A percentile compares a stretch with the other conserved stretches of the same genome.
phyloP scores from a whole-genome alignment of 2,329 filamentous ascomycete genomes.

The Diaporthe ampelina region DNA sequence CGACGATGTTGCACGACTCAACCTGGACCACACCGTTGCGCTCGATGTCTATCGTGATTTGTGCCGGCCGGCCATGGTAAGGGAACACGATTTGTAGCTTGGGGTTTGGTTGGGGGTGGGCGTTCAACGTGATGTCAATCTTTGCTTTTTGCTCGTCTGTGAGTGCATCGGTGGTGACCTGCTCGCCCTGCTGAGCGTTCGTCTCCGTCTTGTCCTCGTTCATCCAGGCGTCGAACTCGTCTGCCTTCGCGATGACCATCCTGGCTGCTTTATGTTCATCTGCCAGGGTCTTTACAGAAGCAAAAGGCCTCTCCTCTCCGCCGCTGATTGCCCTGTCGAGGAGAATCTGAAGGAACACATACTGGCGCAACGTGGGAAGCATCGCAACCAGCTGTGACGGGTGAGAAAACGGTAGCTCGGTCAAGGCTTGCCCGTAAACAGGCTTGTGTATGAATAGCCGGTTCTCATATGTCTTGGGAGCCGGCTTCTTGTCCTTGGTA shows the following conservation, averaged over 20 bases:
- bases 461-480: slow-evolving; percentile 64
- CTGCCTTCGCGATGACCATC: slow-evolving; percentile 38
- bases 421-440: slow-evolving; percentile 77
- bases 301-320: slow-evolving; percentile 46
- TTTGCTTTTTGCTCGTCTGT: slow-evolving; percentile 44
- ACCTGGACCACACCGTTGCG: slow-evolving; percentile 72
- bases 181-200: slow-evolving; percentile 33
- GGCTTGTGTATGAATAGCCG: slow-evolving; percentile 79
- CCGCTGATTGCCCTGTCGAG: slow-evolving; percentile 72
- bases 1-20: slow-evolving; percentile 68
- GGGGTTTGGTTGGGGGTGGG: slow-evolving; percentile 58
- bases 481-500: slow-evolving; percentile 48
- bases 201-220: slow-evolving; percentile 43
- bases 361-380: slow-evolving; percentile 82
- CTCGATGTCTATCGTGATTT: slow-evolving; percentile 70
- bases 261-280: slow-evolving; percentile 36
- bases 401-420: slow-evolving; percentile 81
- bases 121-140: slow-evolving; percentile 68
- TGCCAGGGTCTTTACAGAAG: slow-evolving; percentile 40
- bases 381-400: slow-evolving; percentile 81
- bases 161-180: slow-evolving; percentile 39
- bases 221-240: slow-evolving; percentile 41
- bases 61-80: slow-evolving; percentile 62
- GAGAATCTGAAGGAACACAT: slow-evolving; percentile 77
- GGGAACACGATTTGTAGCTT: slow-evolving; percentile 69